These are phyloP conservation scores for Cyanodermella asteris DNA, from an alignment of 2,329 filamentous ascomycete genomes.

Conservation along the genomic window DNA sequence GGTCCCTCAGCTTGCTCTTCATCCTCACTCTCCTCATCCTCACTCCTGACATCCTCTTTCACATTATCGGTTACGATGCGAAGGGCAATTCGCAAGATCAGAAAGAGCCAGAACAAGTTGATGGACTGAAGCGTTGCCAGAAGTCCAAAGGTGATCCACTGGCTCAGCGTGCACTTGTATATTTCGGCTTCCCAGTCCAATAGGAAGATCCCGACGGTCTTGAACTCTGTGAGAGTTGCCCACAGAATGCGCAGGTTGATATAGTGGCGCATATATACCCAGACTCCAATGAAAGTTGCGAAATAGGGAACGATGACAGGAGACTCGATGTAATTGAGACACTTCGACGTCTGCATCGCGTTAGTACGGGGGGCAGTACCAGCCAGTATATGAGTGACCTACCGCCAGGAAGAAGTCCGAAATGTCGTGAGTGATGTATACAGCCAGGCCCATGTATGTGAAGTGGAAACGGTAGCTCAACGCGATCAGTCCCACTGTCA, in stretches of 20 bases:
- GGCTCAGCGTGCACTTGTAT: slow-evolving; percentile 27
- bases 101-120: slow-evolving; percentile 24
- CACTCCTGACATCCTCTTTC: slow-evolving; percentile 7
- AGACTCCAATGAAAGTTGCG: slow-evolving; percentile 55
- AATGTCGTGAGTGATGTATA: slow-evolving; percentile 88
- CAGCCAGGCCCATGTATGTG: slow-evolving; percentile 78
- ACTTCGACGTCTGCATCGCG: slow-evolving; percentile 52
- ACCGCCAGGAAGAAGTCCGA: slow-evolving; percentile 90
- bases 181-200: slow-evolving; percentile 27
- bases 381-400: slow-evolving; percentile 16
- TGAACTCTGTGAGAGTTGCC: slow-evolving; percentile 24
- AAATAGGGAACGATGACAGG: slow-evolving; percentile 67
- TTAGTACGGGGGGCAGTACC: background rate
- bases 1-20: slow-evolving; percentile 6
- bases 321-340: slow-evolving; percentile 73
- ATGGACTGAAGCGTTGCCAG: slow-evolving; percentile 23
- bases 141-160: slow-evolving; percentile 22
- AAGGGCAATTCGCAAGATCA: slow-evolving; percentile 22
- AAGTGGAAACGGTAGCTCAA: slow-evolving; percentile 92
- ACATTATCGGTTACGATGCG: slow-evolving; percentile 19
- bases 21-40: slow-evolving; percentile 8
- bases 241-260: slow-evolving; percentile 26
- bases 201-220: slow-evolving; percentile 23
- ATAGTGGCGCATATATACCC: slow-evolving; percentile 79
- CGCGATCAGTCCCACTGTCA: slow-evolving; percentile 63